Evolutionary conservation across 371 early-diverging fungal species (phyloP), one percentile per base, ranked within the genome.

Genomic region (Lichtheimia hyalospora): DNA sequence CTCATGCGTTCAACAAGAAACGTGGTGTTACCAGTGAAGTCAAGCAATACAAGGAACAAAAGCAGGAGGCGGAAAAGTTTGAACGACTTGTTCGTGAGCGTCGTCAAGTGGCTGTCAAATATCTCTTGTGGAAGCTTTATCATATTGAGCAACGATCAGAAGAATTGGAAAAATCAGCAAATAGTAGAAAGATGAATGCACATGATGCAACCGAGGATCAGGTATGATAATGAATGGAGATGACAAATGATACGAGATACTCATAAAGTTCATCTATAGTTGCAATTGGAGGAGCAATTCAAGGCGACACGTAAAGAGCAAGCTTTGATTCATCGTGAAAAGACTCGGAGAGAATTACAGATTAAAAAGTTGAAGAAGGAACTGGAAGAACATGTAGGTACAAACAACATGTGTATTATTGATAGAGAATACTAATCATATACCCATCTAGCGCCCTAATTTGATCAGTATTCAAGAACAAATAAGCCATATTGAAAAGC

Each of bases 21-120:
- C 88, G 94, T 52, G 92, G 90, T 2, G 88, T 97, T 28, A 88
- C 82, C 21, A 82, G 88, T 1, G 97, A 97, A 68, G 89, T 95
- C 62, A 97, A 95, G 73, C 91, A 92, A 58, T 90, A 92, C 69
- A 81, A 89, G 54, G 94, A 92, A 64, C 96, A 97, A 73, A 90
- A 95, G 69, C 88, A 86, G 16, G 96, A 98, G 59, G 93, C 94
- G 5, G 93, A 94, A 57, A 79, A 83, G 3, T 97, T 87, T 74
- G 91, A 93, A 62, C 71, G 78, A 23, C 71, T 92, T 53, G 77
- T 85, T 18, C 72, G 69, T 18, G 82, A 89, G 57, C 63, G 82
- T 66, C 74, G 79, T 21, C 78, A 85, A 34, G 66, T 90, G 54
- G 69, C 85, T 1, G 74, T 87, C 10, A 82, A 84, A 42, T 88